These are phyloP conservation scores for Otatea glauca DNA, from an alignment of 176 grass and related monocot genomes.

Conservation along the genomic window DNA sequence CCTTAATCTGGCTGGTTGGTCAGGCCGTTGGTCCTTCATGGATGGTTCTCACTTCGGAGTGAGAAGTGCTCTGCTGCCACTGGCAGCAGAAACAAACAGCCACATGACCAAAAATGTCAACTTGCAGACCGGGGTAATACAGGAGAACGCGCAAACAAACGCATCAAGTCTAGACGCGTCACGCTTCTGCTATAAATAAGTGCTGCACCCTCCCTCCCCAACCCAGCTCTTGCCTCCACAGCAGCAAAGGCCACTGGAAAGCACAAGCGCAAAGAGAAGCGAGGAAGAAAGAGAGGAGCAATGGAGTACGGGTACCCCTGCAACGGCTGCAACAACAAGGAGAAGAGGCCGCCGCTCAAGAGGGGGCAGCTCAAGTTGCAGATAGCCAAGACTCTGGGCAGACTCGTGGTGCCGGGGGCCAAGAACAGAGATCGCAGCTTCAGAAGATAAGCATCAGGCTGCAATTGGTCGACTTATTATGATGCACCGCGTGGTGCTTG, in stretches of 20 bases:
- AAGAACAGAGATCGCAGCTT: slow-evolving; percentile 43
- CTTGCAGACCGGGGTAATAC: neutral
- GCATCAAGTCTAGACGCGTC: neutral
- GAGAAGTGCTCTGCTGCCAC: slow-evolving; percentile 25
- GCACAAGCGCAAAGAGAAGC: neutral
- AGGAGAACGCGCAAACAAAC: neutral
- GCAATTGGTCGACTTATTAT: neutral
- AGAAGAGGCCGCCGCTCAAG: slow-evolving; percentile 58
- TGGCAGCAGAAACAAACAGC: neutral
- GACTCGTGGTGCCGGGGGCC: slow-evolving; percentile 31
- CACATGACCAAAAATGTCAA: slow-evolving; percentile 15
- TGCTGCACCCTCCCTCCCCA: slow-evolving; percentile 4
- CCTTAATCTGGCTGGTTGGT: neutral
- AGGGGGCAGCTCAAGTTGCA: slow-evolving; percentile 63
- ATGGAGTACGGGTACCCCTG: slow-evolving; percentile 49
- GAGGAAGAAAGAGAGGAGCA: neutral
- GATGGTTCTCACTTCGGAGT: neutral
- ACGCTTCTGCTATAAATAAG: slow-evolving; percentile 33
- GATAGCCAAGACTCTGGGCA: slow-evolving; percentile 41
- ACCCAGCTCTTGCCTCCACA: slow-evolving; percentile 20
- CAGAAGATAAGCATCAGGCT: slow-evolving; percentile 28
- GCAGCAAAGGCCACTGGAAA: neutral
- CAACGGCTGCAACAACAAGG: slow-evolving; percentile 32
- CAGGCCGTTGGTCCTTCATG: neutral
- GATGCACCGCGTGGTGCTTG: neutral